A percentile compares a stretch with the other conserved stretches of the same genome.
phyloP scores from a whole-genome alignment of 345 rosid genomes.

The Gynandropsis gynandra region DNA sequence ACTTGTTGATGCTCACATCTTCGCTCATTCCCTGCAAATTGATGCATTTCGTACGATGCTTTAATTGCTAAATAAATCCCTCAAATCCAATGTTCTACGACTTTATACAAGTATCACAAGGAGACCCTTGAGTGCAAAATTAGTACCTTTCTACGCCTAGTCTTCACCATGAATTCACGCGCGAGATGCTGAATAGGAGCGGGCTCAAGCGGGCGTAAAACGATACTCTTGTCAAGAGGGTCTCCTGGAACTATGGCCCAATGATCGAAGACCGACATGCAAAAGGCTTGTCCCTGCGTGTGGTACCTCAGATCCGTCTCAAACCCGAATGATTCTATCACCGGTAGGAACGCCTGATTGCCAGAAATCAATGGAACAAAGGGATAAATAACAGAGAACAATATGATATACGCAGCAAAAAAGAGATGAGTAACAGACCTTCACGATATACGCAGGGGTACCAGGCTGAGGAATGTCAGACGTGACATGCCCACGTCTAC shows the following conservation, averaged over 20 bases:
- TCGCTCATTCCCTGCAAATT: slow-evolving; percentile 80
- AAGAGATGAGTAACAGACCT: slow-evolving; percentile 41
- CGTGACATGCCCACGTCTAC: slow-evolving; percentile 95
- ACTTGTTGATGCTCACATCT: slow-evolving; percentile 84
- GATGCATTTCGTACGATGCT: too few species aligned
- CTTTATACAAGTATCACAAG: too few species aligned
- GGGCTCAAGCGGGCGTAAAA: slow-evolving; percentile 77
- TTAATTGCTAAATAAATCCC: not conserved
- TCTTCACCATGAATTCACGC: slow-evolving; percentile 47
- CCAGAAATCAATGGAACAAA: not conserved
- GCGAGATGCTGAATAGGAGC: slow-evolving; percentile 91
- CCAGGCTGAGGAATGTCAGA: slow-evolving; percentile 99
- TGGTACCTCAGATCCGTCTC: slow-evolving; percentile 87
- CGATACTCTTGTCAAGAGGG: slow-evolving; percentile 89
- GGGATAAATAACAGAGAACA: slow-evolving; percentile 4
- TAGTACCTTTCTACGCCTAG: slow-evolving; percentile 72
- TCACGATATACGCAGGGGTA: slow-evolving; percentile 90
- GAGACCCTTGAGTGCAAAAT: not conserved
- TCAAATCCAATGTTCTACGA: too few species aligned
- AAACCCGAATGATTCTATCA: slow-evolving; percentile 85
- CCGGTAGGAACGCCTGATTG: slow-evolving; percentile 77
- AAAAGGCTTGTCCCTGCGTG: slow-evolving; percentile 91
- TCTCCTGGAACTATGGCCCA: slow-evolving; percentile 95
- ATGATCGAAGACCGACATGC: slow-evolving; percentile 74
- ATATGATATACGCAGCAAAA: slow-evolving; percentile 2